Evolutionary conservation across 495 filamentous ascomycete species (phyloP), one percentile per base, ranked within the genome.

Genomic region (Penicillium fimorum): DNA sequence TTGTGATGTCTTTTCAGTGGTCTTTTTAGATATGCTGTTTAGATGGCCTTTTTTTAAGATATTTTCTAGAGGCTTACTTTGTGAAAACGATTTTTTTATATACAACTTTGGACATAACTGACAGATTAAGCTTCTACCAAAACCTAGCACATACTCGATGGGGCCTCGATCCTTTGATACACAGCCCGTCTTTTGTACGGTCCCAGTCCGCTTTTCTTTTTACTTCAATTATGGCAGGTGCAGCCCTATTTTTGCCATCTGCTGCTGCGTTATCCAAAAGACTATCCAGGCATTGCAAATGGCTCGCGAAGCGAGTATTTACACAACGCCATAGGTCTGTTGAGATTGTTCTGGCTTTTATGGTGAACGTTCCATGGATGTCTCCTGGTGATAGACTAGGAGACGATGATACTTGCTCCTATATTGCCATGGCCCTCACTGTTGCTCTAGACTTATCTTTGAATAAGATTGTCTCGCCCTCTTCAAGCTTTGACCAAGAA

Each of bases 351-450:
- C 65, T 90, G 13, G 87, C 84, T 2, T 90, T 88, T 57, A 87
- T 89, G 84, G 80, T 87, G n/a, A 88, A 89, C 59, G 79, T 90
- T 24, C 86, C 87, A 11, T 90, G 87, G 87, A 88, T 90, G 80
- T 77, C 82, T 12, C 84, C 86, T 0, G 86, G 86, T 5, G 78
- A 81, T 46, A 80, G 84, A 60, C 79, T 84, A 60, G 82, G 83
- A 13, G 86, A 89, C 60, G 87, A 90, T 64, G 86, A 88, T 58
- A 88, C 87, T 0, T 88, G 85, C 47, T 82, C 81, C 25, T 88
- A 88, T 53, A 83, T 89, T 51, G 82, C 84, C 6, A 84, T 84
- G 75, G 87, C 87, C 11, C 68, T 87, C 15, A 84, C 82, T 11
- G 83, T 89, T 67, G 85, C 87, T 5, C 57, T 89, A 53, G 87